Conservation (phyloP, 306 rosid species). For the Dicorynia guianensis region DNA sequence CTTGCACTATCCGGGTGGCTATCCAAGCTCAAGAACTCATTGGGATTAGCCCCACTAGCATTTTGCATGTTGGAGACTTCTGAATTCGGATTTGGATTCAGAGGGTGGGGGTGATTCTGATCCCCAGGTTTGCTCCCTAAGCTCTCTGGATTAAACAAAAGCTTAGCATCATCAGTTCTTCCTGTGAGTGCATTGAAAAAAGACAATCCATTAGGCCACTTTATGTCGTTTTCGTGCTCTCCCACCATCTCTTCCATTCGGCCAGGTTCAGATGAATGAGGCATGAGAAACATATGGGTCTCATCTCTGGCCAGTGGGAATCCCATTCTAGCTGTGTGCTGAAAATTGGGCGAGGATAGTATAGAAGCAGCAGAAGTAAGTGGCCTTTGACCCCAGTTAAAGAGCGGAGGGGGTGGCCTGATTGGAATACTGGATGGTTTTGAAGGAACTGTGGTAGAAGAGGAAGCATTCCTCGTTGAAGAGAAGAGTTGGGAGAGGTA, state of each 20-base stretch:
- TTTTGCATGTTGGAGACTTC: conserved; percentile 55
- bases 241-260: conserved; percentile 84
- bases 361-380: conserved; percentile 63
- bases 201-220: conserved; percentile 94
- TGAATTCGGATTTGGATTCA: conserved; percentile 47
- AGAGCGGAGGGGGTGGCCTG: conserved; percentile 80
- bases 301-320: conserved; percentile 78
- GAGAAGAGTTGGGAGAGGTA: conserved; percentile 95
- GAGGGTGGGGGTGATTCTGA: conserved; percentile 47
- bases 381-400: conserved; percentile 88
- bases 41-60: conserved; percentile 55
- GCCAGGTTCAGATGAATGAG: conserved; percentile 67
- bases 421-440: conserved; percentile 74
- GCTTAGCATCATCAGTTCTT: conserved; percentile 78
- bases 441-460: conserved; percentile 69
- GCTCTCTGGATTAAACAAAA: conserved; percentile 76
- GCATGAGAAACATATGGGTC: conserved; percentile 79
- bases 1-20: conserved; percentile 64
- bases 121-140: conserved; percentile 63
- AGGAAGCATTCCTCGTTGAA: conserved; percentile 75
- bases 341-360: conserved; percentile 79
- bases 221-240: conserved; percentile 81
- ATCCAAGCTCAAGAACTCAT: conserved; percentile 93
- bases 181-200: conserved; percentile 92
- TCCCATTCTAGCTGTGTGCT: conserved; percentile 61